Base-by-base conservation (phyloP, 2,329 filamentous ascomycete species). In the Botryosphaeria dothidea region DNA sequence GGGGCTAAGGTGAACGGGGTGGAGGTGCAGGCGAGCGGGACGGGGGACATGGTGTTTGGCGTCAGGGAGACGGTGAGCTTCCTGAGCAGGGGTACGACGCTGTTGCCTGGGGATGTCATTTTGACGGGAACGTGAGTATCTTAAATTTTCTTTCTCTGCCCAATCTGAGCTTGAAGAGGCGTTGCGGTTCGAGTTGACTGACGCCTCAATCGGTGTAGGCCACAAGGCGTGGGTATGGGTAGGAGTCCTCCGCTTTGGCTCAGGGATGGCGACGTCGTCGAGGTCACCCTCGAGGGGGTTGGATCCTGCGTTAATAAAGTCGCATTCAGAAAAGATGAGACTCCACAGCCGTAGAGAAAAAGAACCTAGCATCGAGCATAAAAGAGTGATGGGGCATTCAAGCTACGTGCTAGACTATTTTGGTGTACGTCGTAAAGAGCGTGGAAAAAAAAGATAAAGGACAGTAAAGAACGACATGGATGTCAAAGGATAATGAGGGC, bases 231-330 rank as follows among this genome's bases (percentile, higher is more conserved):
- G 7, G 61, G 65, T 17, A 66, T 66, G 65, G 45, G 25, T 9
- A 43, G 52, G 19, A 60, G 17, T n/a, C 65, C 60, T 13, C 65
- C 61, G 27, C 49, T 58, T 17, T 66, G 49, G 65, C 19, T 66
- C 11, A 52, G 58, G 21, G 34, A 66, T 34, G 65, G 65, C 25
- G 75, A 76, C 69, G 71, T 69, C 34, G 74, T 77, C 1, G 74
- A 76, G 68, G 70, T 77, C 17, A 67, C 71, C 51, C 73, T 75
- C 0, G 71, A 76, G 62, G 75, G 74, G 1, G 74, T 77, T 66
- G 75, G 75, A 7, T 74, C 72, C 64, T 70, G 76, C 60, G 65
- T 73, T 15, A 77, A 77, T 43, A 74, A 64, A 67, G 71, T 77
- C 67, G 67, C 66, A 62, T 77, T 77, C 66, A 73, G 77, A 65